These are phyloP conservation scores for Nannochloropsis oceanica DNA, from an alignment of 108 stramenopile genomes.

Conservation along the genomic window DNA sequence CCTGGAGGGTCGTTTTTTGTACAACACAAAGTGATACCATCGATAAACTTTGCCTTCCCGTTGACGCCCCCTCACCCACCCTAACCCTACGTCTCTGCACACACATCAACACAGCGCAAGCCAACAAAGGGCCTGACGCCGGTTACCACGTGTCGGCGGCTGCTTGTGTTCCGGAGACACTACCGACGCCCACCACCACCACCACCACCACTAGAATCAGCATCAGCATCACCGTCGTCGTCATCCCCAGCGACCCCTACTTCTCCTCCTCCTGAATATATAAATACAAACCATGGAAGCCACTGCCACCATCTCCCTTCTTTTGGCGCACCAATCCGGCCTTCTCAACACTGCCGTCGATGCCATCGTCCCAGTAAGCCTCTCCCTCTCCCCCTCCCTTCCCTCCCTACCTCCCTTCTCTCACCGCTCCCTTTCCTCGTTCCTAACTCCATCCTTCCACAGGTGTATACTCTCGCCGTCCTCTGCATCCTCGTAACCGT, in stretches of 20 bases:
- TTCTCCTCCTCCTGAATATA: background rate
- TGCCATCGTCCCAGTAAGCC: background rate
- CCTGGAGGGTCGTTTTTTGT: no score
- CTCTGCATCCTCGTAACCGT: background rate
- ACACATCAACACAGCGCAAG: no score
- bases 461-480: background rate
- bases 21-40: no score
- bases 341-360: background rate
- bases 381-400: background rate
- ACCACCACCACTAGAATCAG: no score
- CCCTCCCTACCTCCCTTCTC: background rate
- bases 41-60: background rate
- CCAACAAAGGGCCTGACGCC: no score
- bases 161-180: no score
- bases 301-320: background rate
- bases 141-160: no score
- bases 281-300: background rate
- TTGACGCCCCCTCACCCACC: background rate
- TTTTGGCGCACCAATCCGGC: background rate
- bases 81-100: background rate
- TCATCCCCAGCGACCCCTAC: no score
- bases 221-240: no score
- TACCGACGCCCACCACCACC: no score
- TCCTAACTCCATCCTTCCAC: background rate
- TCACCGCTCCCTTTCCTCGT: background rate